These are phyloP conservation scores for Trichoderma guizhouense DNA, from an alignment of 2,329 filamentous ascomycete genomes.

Conservation along the genomic window DNA sequence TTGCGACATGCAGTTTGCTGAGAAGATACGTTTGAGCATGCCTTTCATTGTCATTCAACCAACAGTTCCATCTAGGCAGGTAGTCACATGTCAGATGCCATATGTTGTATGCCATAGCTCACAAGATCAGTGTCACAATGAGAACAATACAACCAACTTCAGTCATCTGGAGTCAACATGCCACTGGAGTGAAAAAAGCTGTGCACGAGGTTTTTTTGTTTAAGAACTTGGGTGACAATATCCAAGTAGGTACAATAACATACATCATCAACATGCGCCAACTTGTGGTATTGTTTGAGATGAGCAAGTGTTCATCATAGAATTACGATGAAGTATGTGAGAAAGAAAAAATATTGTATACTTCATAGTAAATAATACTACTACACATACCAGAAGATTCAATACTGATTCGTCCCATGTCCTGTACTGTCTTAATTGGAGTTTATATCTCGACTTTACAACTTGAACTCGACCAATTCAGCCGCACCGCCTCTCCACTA, in stretches of 20 bases:
- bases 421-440: background rate
- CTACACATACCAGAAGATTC: background rate
- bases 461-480: background rate
- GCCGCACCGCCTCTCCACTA: background rate
- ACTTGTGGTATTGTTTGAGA: no score
- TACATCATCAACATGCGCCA: background rate
- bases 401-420: background rate
- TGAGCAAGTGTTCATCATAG: background rate
- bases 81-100: constrained; percentile 1
- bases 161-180: no score
- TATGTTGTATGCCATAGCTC: background rate
- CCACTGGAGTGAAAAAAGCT: no score
- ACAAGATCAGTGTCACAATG: background rate
- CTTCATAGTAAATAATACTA: background rate
- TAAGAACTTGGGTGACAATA: background rate
- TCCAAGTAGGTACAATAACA: background rate
- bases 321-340: background rate
- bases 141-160: background rate
- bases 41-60: background rate
- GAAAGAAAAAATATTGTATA: background rate
- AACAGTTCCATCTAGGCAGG: background rate
- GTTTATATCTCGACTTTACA: background rate
- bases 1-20: background rate
- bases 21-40: background rate
- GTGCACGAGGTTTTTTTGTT: no score